These are phyloP conservation scores for Elsinoe perseae DNA, from an alignment of 2,329 filamentous ascomycete genomes.

Conservation along the genomic window DNA sequence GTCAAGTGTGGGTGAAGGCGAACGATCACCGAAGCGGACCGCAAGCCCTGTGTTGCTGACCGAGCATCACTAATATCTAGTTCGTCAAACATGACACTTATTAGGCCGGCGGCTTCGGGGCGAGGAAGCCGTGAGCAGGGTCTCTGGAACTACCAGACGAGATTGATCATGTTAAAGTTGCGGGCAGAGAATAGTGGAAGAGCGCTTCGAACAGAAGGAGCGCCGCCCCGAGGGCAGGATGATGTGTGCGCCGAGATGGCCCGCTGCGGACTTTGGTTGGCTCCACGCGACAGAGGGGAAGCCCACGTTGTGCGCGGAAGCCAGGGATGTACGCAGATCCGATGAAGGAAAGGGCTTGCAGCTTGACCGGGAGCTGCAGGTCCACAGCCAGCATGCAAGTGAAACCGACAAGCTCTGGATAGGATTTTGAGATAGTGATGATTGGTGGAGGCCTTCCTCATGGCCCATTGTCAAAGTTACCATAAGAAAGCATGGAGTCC, in stretches of 20 bases:
- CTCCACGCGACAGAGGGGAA: conserved; percentile 11
- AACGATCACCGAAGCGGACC: conserved; percentile 6
- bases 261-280: conserved; percentile 5
- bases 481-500: neutral
- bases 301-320: conserved; percentile 4
- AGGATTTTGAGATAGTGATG: neutral
- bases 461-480: neutral
- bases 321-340: conserved; percentile 10
- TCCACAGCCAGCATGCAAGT: conserved; percentile 2
- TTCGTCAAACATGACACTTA: neutral
- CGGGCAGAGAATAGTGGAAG: conserved; percentile 3
- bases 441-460: neutral
- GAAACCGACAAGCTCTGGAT: conserved; percentile 11
- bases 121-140: neutral
- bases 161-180: neutral
- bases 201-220: neutral
- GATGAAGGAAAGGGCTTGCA: neutral
- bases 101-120: neutral
- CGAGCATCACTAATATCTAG: neutral
- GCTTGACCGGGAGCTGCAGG: conserved; percentile 3
- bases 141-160: neutral
- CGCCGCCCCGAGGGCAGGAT: neutral
- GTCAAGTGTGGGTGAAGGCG: conserved; percentile 5
- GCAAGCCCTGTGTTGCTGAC: conserved; percentile 4
- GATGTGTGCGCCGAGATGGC: conserved; percentile 1